phyloP scores from a whole-genome alignment of 2,329 filamentous ascomycete genomes.

The Neofusicoccum ribis region DNA sequence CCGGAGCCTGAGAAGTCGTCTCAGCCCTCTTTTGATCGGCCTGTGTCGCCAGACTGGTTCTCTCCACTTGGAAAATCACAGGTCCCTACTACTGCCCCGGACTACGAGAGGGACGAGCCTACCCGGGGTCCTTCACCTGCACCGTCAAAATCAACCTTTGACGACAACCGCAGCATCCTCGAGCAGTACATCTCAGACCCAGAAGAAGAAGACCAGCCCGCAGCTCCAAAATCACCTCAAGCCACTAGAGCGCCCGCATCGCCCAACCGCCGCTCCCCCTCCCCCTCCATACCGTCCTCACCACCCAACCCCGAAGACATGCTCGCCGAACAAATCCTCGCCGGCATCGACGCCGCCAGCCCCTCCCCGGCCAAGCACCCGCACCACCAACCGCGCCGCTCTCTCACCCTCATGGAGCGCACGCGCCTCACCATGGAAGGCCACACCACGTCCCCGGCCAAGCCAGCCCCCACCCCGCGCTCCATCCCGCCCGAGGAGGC shows the following conservation, averaged over 20 bases:
- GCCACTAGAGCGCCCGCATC: not conserved
- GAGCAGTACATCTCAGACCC: constrained; percentile 24
- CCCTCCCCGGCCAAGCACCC: constrained; percentile 43
- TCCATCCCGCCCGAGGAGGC: constrained; percentile 29
- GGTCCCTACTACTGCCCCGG: not conserved
- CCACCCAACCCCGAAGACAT: not conserved
- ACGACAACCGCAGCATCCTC: not conserved
- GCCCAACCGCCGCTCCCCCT: not conserved
- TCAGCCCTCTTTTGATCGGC: not conserved
- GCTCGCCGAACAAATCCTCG: constrained; percentile 42
- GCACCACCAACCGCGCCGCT: constrained; percentile 31
- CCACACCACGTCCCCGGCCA: constrained; percentile 24
- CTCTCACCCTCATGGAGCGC: constrained; percentile 45
- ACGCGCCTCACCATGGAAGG: constrained; percentile 48
- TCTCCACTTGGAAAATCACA: constrained; percentile 5
- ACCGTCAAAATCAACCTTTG: not conserved
- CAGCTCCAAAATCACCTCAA: constrained; percentile 8
- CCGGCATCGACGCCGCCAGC: constrained; percentile 39
- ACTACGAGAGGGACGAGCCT: not conserved
- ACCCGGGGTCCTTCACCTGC: not conserved
- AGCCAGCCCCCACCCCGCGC: constrained; percentile 11
- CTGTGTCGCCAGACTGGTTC: constrained; percentile 14
- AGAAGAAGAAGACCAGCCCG: constrained; percentile 11
- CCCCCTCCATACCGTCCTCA: not conserved
- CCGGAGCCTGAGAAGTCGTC: not conserved